Evolutionary conservation across 768 basidiomycete genomes (phyloP).

Genomic region (Lactarius indigo): DNA sequence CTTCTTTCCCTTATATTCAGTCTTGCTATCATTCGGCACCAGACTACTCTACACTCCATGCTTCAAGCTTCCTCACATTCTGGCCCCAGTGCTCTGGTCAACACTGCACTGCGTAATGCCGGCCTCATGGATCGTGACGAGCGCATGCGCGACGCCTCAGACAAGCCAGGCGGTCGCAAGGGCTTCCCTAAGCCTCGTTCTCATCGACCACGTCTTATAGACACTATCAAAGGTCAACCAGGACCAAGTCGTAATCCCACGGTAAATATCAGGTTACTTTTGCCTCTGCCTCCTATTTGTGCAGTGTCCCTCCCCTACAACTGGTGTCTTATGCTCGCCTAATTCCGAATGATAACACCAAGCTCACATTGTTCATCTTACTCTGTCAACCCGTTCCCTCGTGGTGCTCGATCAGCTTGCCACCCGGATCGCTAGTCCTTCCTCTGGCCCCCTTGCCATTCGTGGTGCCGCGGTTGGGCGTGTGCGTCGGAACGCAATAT

Average conservation of each 20-base stretch:
- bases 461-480: slow-evolving; percentile 63
- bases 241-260: slow-evolving; percentile 48
- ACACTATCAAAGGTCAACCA: slow-evolving; percentile 51
- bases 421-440: slow-evolving; percentile 36
- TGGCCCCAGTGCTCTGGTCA: slow-evolving; percentile 54
- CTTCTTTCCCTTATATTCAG: slow-evolving; percentile 10
- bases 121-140: slow-evolving; percentile 77
- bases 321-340: slow-evolving; percentile 27
- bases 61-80: slow-evolving; percentile 61
- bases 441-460: slow-evolving; percentile 54
- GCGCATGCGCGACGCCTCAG: slow-evolving; percentile 66
- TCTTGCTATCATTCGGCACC: slow-evolving; percentile 10
- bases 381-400: slow-evolving; percentile 36
- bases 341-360: slow-evolving; percentile 32
- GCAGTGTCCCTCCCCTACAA: slow-evolving; percentile 24
- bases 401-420: slow-evolving; percentile 38
- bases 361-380: slow-evolving; percentile 41
- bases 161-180: slow-evolving; percentile 73
- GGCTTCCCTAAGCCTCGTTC: slow-evolving; percentile 56
- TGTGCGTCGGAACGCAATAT: slow-evolving; percentile 57
- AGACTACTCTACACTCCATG: slow-evolving; percentile 34
- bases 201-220: slow-evolving; percentile 58
- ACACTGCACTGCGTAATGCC: slow-evolving; percentile 61
- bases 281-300: slow-evolving; percentile 23
- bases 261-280: slow-evolving; percentile 61